Evolutionary conservation across 371 early-diverging fungal genomes (phyloP), one percentile per base, ranked within the genome.

Genomic region (Coemansia sp.): DNA sequence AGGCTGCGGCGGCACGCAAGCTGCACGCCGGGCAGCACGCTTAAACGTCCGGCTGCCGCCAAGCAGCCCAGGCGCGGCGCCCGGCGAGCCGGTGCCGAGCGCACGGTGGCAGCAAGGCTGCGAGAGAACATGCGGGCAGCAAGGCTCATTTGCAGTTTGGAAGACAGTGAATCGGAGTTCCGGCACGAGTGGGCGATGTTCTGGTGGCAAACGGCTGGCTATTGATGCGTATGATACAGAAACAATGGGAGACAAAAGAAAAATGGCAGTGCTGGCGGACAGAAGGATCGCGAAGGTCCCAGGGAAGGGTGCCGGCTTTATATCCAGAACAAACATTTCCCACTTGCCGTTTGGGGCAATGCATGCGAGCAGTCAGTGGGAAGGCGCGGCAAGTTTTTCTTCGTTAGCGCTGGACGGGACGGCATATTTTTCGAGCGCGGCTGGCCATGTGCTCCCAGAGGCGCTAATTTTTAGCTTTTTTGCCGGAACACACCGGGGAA

Each of bases 121-220:
- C 67, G 67, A 20, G 52, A 38, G 10, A 61, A 35, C 16, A 31
- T 35, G 49, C 61, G 62, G 12, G 51, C 45, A 7, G 52, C 20
- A 9, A 55, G 16, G 20, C 60, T 60, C 50, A 55, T 59, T 9
- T n/a, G 58, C 5, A 33, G 36, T 5, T 2, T 16, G 30, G 8
- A 16, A 11, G 9, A 41, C 11, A 41, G 41, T 14, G 10, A 55
- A 41, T 20, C n/a, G 14, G 30, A 40, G 10, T 26, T 26, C 26
- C 26, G 26, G 9, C 41, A 3, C 9, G 38, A 38, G 9, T 38
- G 38, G 9, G 38, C 38, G 5, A 7, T 38, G 38, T 38, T 38
- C 26, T 26, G 26, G 26, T 26, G 26, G 26, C 26, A 26, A 26
- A 26, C 7, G 38, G 9, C 9, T 9, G 38, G 38, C 5, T 9